phyloP scores from a whole-genome alignment of 2,329 filamentous ascomycete genomes.

The Epichloe sp. region DNA sequence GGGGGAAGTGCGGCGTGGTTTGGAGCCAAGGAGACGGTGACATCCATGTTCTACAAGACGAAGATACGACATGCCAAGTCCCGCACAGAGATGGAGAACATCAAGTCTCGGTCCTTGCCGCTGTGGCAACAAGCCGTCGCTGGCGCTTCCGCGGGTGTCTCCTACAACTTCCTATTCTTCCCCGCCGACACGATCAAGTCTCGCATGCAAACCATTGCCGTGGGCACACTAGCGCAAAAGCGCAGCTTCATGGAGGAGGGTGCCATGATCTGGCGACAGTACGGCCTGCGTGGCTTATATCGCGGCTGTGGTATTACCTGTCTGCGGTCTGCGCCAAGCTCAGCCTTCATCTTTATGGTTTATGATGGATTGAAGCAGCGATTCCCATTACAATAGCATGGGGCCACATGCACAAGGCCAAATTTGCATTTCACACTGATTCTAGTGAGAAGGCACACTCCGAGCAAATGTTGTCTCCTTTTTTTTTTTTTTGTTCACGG shows the following conservation, averaged over 20 bases:
- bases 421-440: no score
- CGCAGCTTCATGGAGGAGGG: conserved; percentile 63
- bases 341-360: conserved; percentile 95
- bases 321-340: conserved; percentile 75
- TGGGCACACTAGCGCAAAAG: conserved; percentile 40
- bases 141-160: conserved; percentile 78
- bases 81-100: conserved; percentile 25
- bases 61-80: conserved; percentile 31
- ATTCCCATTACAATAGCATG: conserved; percentile 36
- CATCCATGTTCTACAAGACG: conserved; percentile 51
- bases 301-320: conserved; percentile 92
- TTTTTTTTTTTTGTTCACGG: conserved; percentile 7
- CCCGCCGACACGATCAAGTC: conserved; percentile 97
- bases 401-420: neutral
- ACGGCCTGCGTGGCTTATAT: conserved; percentile 77
- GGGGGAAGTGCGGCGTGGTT: conserved; percentile 95
- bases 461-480: no score
- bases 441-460: no score
- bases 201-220: conserved; percentile 81
- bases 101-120: conserved; percentile 45
- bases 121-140: conserved; percentile 80
- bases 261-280: conserved; percentile 61
- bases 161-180: conserved; percentile 95
- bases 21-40: conserved; percentile 72
- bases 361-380: conserved; percentile 73